Percentiles rank a stretch among this genome's conserved stretches.
phyloP scores from a whole-genome alignment of 2,329 filamentous ascomycete species.

The Mycosphaerella sp. region DNA sequence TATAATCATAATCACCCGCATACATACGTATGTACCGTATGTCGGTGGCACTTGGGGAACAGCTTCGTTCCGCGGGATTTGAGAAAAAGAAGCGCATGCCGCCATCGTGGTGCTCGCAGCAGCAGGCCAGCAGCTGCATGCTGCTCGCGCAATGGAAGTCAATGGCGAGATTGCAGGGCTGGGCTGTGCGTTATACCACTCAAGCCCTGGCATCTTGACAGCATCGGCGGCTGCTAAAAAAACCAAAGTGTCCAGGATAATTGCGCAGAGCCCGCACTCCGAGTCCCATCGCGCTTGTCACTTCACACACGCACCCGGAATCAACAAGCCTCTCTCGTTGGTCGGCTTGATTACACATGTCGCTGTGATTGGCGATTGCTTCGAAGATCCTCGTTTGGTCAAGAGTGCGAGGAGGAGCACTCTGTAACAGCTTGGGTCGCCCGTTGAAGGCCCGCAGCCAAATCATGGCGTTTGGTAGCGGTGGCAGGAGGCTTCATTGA shows the following conservation, averaged over 20 bases:
- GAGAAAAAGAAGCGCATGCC: constrained; percentile 3
- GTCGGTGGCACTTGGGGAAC: constrained; percentile 19
- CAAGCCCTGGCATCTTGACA: background rate
- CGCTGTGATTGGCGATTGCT: constrained; percentile 2
- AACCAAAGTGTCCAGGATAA: background rate
- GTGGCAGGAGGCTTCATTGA: constrained; percentile 19
- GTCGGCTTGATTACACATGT: constrained; percentile 1
- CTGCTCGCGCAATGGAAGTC: constrained; percentile 12
- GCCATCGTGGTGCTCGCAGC: constrained; percentile 11
- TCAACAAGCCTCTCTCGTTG: background rate
- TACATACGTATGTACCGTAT: background rate
- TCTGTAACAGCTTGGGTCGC: constrained; percentile 10
- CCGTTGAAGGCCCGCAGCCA: constrained; percentile 5
- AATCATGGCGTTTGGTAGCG: constrained; percentile 6
- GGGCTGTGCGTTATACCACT: constrained; percentile 8
- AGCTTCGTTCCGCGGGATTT: constrained; percentile 12
- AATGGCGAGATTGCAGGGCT: constrained; percentile 16
- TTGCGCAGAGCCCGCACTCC: constrained; percentile 1
- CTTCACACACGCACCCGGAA: too few species aligned
- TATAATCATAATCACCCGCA: constrained; percentile 9
- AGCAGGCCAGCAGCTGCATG: constrained; percentile 9
- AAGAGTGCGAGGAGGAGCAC: constrained; percentile 9
- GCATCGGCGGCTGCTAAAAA: background rate
- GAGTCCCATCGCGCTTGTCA: constrained; percentile 2
- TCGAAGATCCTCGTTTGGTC: constrained; percentile 1